Evolutionary conservation across 768 basidiomycete genomes (phyloP), one percentile per base, ranked within the genome.

Genomic region (Astraeus odoratus): DNA sequence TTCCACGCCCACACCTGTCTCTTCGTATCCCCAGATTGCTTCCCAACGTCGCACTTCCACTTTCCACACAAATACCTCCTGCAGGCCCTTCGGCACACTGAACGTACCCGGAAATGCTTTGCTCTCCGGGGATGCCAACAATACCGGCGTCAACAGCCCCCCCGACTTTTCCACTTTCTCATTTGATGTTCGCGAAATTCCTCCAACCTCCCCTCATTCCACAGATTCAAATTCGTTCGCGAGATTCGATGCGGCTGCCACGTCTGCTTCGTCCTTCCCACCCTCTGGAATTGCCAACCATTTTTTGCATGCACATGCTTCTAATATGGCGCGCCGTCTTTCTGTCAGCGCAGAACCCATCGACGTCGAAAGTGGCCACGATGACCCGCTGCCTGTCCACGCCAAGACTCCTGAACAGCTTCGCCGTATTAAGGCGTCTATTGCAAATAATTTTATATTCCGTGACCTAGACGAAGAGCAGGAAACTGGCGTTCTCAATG

Each of bases 281-380:
- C 63, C 48, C 62, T 65, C 59, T 52, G 54, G 53, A 55, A 71
- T 70, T 47, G 69, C 73, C 16, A 76, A 73, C 16, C 83, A 87
- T 57, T 85, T 77, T 54, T 72, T 90, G n/a, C 78, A 81, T 34
- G 76, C 83, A 0, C 83, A 83, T 18, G 77, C 76, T 5, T 76
- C 83, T 63, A 86, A 81, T 56, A 88, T 81, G 60, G 90, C 90
- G 24, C 81, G 96, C 29, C 82, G 96, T 34, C 87, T 89, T 3
- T 97, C 94, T 29, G 92, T 99, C 47, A 92, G 88, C 44, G 96
- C 96, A 4, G 96, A 99, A 64, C 91, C 93, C 3, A 91, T 98
- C 59, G 79, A 80, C n/a, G 78, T 96, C 43, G 78, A 87, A 61
- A 77, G 78, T 58, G 70, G 70, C 48, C 59, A 72, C 48, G 72